phyloP scores from a whole-genome alignment of 1,284 basidiomycete genomes.

The Stereum hirsutum region DNA sequence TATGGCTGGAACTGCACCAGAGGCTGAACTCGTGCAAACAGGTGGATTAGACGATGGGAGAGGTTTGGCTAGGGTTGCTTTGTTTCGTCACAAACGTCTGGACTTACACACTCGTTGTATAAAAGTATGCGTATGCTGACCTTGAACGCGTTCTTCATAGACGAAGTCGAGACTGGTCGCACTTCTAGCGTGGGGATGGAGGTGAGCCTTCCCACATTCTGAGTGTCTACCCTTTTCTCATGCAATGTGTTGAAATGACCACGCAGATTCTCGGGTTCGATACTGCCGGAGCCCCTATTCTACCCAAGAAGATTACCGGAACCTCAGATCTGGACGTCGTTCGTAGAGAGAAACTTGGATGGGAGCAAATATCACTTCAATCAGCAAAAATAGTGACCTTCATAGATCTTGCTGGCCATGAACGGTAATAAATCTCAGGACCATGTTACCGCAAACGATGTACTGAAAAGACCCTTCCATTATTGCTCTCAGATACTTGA shows the following conservation, averaged over 20 bases:
- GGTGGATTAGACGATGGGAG: conserved; percentile 92
- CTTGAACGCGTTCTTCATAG: no score
- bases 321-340: conserved; percentile 51
- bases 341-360: conserved; percentile 80
- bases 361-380: conserved; percentile 93
- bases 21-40: conserved; percentile 15
- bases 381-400: conserved; percentile 94
- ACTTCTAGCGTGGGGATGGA: conserved; percentile 97
- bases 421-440: no score
- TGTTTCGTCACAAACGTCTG: conserved; percentile 98
- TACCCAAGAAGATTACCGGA: conserved; percentile 50
- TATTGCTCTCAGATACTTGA: no score
- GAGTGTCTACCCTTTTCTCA: background rate
- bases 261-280: conserved; percentile 81
- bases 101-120: no score
- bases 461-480: no score
- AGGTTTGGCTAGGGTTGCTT: conserved; percentile 84
- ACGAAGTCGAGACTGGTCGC: conserved; percentile 91
- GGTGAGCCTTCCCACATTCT: conserved; percentile 31
- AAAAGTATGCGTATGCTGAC: no score
- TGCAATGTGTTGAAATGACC: background rate
- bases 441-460: no score
- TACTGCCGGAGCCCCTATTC: conserved; percentile 63
- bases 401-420: conserved; percentile 91
- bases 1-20: conserved; percentile 22